phyloP scores from a whole-genome alignment of 192 early-diverging fungal species.

The Obelidium mucronatum region DNA sequence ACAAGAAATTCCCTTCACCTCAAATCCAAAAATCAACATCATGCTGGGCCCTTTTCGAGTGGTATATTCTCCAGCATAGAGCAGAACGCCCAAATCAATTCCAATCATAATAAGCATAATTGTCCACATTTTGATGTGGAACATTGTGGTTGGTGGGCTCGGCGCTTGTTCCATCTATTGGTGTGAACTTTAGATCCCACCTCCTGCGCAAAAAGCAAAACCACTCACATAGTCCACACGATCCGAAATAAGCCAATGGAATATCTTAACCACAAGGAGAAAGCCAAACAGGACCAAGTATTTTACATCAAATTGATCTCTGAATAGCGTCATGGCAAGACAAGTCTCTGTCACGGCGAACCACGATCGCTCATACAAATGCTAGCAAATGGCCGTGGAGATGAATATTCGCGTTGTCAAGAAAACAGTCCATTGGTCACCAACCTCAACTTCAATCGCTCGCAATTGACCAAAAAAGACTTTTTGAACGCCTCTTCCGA shows the following conservation, averaged over 20 bases:
- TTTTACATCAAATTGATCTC: conserved; percentile 90
- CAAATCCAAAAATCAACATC: conserved; percentile 99
- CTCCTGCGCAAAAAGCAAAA: conserved; percentile 3
- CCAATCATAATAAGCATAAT: conserved; percentile 71
- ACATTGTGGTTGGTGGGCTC: conserved; percentile 60
- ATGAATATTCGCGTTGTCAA: conserved; percentile 5
- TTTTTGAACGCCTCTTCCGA: conserved; percentile 78
- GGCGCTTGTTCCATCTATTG: conserved; percentile 84
- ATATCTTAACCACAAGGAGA: conserved; percentile 92
- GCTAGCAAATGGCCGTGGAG: conserved; percentile 57
- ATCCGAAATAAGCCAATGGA: conserved; percentile 96
- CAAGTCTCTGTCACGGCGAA: conserved; percentile 97
- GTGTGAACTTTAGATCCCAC: background rate
- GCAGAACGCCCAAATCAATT: conserved; percentile 78
- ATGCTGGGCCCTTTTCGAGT: conserved; percentile 77
- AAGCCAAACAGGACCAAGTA: conserved; percentile 86
- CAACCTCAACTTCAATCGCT: conserved; percentile 92
- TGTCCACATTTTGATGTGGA: conserved; percentile 75
- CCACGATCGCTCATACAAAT: conserved; percentile 98
- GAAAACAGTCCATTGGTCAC: too few species aligned
- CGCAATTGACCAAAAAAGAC: conserved; percentile 93
- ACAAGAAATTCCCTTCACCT: conserved; percentile 55
- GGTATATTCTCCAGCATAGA: conserved; percentile 72
- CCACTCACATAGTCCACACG: conserved; percentile 81
- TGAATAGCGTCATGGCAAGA: conserved; percentile 94